These are phyloP conservation scores for Monilinia polystroma DNA, from an alignment of 2,329 filamentous ascomycete genomes.

Conservation along the genomic window DNA sequence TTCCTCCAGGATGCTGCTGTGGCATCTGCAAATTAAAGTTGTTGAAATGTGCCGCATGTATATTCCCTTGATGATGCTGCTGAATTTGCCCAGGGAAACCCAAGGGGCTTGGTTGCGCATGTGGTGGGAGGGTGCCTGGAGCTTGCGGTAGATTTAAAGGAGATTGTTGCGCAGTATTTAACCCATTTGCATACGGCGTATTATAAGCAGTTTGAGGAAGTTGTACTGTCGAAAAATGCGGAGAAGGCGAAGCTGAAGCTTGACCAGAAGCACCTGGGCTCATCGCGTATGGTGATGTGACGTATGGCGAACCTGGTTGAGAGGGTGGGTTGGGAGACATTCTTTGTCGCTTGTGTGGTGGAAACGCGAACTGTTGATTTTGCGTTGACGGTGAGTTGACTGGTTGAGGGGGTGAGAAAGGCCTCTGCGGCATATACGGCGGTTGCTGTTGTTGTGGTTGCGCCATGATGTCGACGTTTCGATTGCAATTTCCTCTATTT, in stretches of 20 bases:
- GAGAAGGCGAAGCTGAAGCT: slow-evolving; percentile 33
- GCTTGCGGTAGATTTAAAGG: slow-evolving; percentile 30
- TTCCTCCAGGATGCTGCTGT: slow-evolving; percentile 42
- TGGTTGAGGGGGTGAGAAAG: slow-evolving; percentile 62
- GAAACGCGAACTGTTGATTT: slow-evolving; percentile 57
- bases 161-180: slow-evolving; percentile 29
- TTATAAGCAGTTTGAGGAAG: slow-evolving; percentile 38
- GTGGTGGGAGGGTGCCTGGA: slow-evolving; percentile 39
- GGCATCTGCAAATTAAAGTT: slow-evolving; percentile 40
- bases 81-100: slow-evolving; percentile 29
- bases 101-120: slow-evolving; percentile 33
- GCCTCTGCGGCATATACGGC: slow-evolving; percentile 48
- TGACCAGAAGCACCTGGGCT: slow-evolving; percentile 45
- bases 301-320: slow-evolving; percentile 63
- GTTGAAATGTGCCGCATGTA: slow-evolving; percentile 16
- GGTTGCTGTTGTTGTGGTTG: slow-evolving; percentile 41
- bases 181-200: slow-evolving; percentile 41
- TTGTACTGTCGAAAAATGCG: slow-evolving; percentile 39
- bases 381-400: slow-evolving; percentile 55
- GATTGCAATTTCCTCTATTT: slow-evolving; percentile 26
- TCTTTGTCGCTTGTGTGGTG: slow-evolving; percentile 71
- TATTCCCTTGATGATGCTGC: slow-evolving; percentile 24
- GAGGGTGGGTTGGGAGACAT: slow-evolving; percentile 68
- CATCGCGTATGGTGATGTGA: slow-evolving; percentile 51
- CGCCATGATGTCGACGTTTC: slow-evolving; percentile 36